Evolutionary conservation across 805 yeast genomes (phyloP), one percentile per base, ranked within the genome.

Genomic region (Phaffomyces antillensis): DNA sequence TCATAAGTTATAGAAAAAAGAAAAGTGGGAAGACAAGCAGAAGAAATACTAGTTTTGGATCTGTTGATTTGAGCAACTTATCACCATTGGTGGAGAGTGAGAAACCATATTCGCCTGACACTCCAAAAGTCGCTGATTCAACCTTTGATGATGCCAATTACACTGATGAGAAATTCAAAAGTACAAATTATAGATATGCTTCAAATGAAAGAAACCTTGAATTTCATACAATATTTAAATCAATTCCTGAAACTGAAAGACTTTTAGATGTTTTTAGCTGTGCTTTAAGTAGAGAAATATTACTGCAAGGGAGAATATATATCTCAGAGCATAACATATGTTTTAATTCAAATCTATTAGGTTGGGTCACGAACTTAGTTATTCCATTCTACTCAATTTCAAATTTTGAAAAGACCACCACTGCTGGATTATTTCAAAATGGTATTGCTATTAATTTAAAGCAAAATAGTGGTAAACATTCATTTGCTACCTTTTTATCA

Each of bases 361-460:
- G 96, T 1, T 90, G 96, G 96, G 85, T 88, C 11, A 87, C 96
- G 10, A 85, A 77, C 51, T 66, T 90, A 34, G 75, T 83, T 3
- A 73, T 93, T 17, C 80, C 87, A 0, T 75, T 81, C 52, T 77
- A 73, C 39, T 96, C 88, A 45, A 77, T 93, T 24, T 70, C 73
- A 11, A 70, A 75, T 26, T 77, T 89, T 53, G 96, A 91, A 56
- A 86, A 87, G 63, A 83, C 81, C 46, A 73, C 81, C 17, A 88
- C 96, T 0, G 96, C 87, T 7, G 96, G 95, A 0, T 68, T 91
- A 23, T 88, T 91, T 57, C 95, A 96, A 20, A 91, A 91, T 60
- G 97, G 96, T 4, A 87, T 91, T 36, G 76, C 56, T 5, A 40
- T 59, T 1, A 37, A 41, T 10, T 40, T 53, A n/a, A 55, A 48